A percentile compares a stretch with the other conserved stretches of the same genome.
Conservation (phyloP, 2,329 filamentous ascomycete species). For the Monilinia vaccinii-corymbosi region DNA sequence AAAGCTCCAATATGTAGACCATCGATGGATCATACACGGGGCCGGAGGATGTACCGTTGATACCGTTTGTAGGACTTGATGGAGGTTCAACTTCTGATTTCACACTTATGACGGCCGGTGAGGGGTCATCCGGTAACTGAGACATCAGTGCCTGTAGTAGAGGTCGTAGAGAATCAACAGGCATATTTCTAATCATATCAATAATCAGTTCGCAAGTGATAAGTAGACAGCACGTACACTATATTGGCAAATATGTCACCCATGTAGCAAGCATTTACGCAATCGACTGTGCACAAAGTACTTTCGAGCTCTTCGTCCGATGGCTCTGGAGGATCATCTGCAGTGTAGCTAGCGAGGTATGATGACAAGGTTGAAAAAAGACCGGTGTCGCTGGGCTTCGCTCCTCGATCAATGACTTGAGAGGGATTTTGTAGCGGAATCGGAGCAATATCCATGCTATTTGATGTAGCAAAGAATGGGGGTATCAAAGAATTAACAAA, state of each 20-base stretch:
- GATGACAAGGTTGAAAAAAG: conserved; percentile 92
- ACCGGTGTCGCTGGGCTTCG: conserved; percentile 68
- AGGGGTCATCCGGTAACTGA: conserved; percentile 78
- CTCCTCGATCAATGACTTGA: conserved; percentile 82
- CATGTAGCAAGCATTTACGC: conserved; percentile 81
- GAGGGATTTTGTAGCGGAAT: conserved; percentile 89
- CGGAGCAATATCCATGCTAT: conserved; percentile 60
- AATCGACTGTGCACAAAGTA: conserved; percentile 89
- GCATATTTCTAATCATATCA: conserved; percentile 44
- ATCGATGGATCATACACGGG: conserved; percentile 75
- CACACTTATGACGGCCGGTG: conserved; percentile 74
- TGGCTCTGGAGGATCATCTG: conserved; percentile 93
- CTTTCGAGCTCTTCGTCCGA: conserved; percentile 96
- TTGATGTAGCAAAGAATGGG: conserved; percentile 50
- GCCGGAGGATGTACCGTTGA: conserved; percentile 44
- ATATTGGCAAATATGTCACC: conserved; percentile 77
- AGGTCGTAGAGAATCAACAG: conserved; percentile 46
- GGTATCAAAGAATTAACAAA: conserved; percentile 93
- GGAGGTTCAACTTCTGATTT: conserved; percentile 71
- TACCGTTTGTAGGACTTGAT: conserved; percentile 47
- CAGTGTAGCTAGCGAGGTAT: conserved; percentile 97
- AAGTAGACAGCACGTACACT: conserved; percentile 42
- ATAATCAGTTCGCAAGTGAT: neutral
- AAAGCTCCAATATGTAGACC: conserved; percentile 85
- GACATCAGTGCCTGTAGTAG: conserved; percentile 67